phyloP scores from a whole-genome alignment of 2,329 filamentous ascomycete species.

The Geosmithia putterillii region DNA sequence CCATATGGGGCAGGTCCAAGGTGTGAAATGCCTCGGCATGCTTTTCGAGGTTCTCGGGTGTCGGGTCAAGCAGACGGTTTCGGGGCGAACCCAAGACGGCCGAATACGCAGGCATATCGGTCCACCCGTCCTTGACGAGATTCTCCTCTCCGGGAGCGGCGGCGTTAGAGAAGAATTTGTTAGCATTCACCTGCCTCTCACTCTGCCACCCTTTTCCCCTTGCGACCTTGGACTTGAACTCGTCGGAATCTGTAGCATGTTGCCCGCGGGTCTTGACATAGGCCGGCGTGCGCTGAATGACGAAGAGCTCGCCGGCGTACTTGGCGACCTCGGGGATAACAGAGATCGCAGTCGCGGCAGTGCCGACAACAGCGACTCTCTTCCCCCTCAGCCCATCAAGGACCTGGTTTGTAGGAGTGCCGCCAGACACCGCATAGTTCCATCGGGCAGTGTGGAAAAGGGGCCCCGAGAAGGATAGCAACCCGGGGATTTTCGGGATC shows the following conservation, averaged over 20 bases:
- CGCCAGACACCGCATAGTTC: slow-evolving; percentile 30
- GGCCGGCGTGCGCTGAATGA: slow-evolving; percentile 44
- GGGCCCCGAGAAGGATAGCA: slow-evolving; percentile 26
- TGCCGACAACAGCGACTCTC: slow-evolving; percentile 35
- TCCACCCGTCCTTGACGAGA: slow-evolving; percentile 38
- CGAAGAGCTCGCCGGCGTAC: slow-evolving; percentile 35
- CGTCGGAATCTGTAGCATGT: slow-evolving; percentile 21
- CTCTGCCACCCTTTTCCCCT: slow-evolving; percentile 33
- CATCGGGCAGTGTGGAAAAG: slow-evolving; percentile 34
- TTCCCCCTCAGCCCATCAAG: slow-evolving; percentile 32
- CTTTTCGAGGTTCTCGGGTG: background rate
- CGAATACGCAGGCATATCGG: slow-evolving; percentile 21
- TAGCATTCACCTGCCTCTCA: slow-evolving; percentile 15
- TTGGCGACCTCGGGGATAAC: slow-evolving; percentile 30
- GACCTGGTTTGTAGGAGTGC: slow-evolving; percentile 21
- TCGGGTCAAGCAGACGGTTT: background rate
- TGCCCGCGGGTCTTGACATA: slow-evolving; percentile 25
- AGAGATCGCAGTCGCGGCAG: slow-evolving; percentile 35
- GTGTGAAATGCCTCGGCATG: slow-evolving; percentile 15
- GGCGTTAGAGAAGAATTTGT: slow-evolving; percentile 24
- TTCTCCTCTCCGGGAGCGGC: slow-evolving; percentile 22
- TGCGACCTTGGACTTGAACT: slow-evolving; percentile 24
- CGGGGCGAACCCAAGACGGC: slow-evolving; percentile 16
- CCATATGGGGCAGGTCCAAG: slow-evolving; percentile 26
- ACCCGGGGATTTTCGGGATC: slow-evolving; percentile 25